phyloP scores from a whole-genome alignment of 1,139 yeast species.

The Saccharomyces hybrid region DNA sequence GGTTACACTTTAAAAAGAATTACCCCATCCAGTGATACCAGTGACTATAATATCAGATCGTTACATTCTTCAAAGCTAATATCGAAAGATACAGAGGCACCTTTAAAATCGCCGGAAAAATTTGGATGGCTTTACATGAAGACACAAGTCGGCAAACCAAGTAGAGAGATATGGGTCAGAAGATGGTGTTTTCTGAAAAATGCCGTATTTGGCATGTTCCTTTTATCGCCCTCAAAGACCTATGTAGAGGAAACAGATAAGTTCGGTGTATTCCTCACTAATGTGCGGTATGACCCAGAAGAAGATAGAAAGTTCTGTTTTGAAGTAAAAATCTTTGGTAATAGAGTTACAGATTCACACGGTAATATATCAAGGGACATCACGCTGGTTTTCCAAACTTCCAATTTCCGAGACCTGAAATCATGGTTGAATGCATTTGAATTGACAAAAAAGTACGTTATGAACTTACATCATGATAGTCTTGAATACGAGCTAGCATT shows the following conservation, averaged over 20 bases:
- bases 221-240: slow-evolving; percentile 60
- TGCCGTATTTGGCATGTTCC: slow-evolving; percentile 78
- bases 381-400: slow-evolving; percentile 65
- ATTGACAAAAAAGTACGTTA: slow-evolving; percentile 47
- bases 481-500: slow-evolving; percentile 47
- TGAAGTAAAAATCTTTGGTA: slow-evolving; percentile 63
- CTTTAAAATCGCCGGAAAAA: slow-evolving; percentile 42
- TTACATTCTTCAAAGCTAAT: slow-evolving; percentile 38
- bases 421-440: slow-evolving; percentile 75
- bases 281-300: slow-evolving; percentile 52
- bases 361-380: slow-evolving; percentile 22
- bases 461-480: slow-evolving; percentile 33
- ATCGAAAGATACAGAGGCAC: slow-evolving; percentile 12
- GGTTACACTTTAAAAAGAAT: slow-evolving; percentile 45
- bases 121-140: slow-evolving; percentile 87
- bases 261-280: slow-evolving; percentile 67
- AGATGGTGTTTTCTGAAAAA: slow-evolving; percentile 84
- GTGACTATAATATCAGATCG: slow-evolving; percentile 47
- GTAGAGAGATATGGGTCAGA: slow-evolving; percentile 68
- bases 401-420: slow-evolving; percentile 59
- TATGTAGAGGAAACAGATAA: slow-evolving; percentile 89
- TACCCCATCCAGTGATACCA: slow-evolving; percentile 53
- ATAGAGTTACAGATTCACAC: slow-evolving; percentile 8
- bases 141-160: slow-evolving; percentile 49
- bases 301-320: slow-evolving; percentile 84